Evolutionary conservation across 768 basidiomycete genomes (phyloP), one percentile per base, ranked within the genome.

Genomic region (Rhodosporidiobolus odoratus): DNA sequence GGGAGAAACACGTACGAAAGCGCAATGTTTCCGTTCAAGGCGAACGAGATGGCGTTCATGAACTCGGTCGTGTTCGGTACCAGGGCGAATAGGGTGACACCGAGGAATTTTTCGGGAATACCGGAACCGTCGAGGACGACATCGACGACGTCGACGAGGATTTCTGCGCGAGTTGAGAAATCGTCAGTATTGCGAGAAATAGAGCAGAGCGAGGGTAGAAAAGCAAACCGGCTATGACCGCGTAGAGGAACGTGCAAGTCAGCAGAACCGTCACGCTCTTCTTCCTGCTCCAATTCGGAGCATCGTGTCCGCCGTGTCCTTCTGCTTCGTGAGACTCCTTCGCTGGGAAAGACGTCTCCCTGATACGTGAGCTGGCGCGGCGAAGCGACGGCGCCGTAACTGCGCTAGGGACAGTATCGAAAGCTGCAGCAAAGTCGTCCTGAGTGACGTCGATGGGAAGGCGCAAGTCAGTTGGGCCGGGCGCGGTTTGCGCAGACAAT

Each of bases 21-120:
- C 3, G 96, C 92, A 73, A 99, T 99, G 78, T 98, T 98, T 10
- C 89, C 95, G 77, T 96, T 91, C 71, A 99, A 80, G 35, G 96
- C 94, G 78, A 99, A 99, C 5, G 93, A 95, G 70, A 98, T 93
- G 59, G 96, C 62, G 52, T 67, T 64, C 92, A 96, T 96, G 80
- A 99, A 98, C 80, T 99, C 96, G 3, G 96, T 98, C 6, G 94
- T 96, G 78, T 99, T 99, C 7, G 96, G 96, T 1, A 98, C 94
- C 40, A 99, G 85, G 13, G 96, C 96, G 78, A 99, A 98, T 16
- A 99, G 84, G 0, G 93, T 97, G 71, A 99, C 84, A 61, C 96
- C 96, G 38, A 99, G 85, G 83, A 98, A 94, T 79, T 99, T 99
- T 78, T 98, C 96, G 66, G 96, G 91, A 37, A 98, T 91, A 3